phyloP scores from a whole-genome alignment of 2,329 filamentous ascomycete genomes.

The Talaromyces atroroseus region DNA sequence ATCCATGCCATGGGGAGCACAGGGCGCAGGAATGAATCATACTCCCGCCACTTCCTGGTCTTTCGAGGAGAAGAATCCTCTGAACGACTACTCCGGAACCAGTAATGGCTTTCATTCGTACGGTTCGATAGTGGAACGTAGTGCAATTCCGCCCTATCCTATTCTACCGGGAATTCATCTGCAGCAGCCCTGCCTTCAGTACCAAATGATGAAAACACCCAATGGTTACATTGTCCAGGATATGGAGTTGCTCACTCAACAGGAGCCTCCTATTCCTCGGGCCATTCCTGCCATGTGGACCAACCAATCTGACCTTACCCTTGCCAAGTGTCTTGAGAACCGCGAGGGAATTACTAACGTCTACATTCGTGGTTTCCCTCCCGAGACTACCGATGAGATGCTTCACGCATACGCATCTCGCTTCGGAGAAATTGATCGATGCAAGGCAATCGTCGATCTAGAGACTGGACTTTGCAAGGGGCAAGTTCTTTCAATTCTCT shows the following conservation, averaged over 20 bases:
- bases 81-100: constrained; percentile 60
- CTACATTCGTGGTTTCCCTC: constrained; percentile 93
- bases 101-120: constrained; percentile 48
- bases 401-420: constrained; percentile 75
- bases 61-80: constrained; percentile 43
- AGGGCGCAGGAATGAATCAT: constrained; percentile 30
- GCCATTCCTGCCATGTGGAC: constrained; percentile 83
- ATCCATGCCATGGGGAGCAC: constrained; percentile 34
- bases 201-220: constrained; percentile 43
- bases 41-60: constrained; percentile 37
- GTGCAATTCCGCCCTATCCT: constrained; percentile 39
- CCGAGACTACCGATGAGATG: constrained; percentile 89
- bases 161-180: constrained; percentile 59
- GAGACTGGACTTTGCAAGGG: constrained; percentile 93
- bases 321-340: constrained; percentile 92
- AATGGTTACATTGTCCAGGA: constrained; percentile 44
- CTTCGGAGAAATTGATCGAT: constrained; percentile 91
- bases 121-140: constrained; percentile 54
- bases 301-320: constrained; percentile 78
- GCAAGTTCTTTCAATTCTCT: constrained; percentile 46
- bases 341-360: constrained; percentile 94
- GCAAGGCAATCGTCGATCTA: constrained; percentile 97
- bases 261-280: constrained; percentile 76
- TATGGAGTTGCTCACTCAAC: constrained; percentile 61
- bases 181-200: constrained; percentile 31